phyloP scores from a whole-genome alignment of 176 grass and related monocot genomes.

The Aegilops longissima region DNA sequence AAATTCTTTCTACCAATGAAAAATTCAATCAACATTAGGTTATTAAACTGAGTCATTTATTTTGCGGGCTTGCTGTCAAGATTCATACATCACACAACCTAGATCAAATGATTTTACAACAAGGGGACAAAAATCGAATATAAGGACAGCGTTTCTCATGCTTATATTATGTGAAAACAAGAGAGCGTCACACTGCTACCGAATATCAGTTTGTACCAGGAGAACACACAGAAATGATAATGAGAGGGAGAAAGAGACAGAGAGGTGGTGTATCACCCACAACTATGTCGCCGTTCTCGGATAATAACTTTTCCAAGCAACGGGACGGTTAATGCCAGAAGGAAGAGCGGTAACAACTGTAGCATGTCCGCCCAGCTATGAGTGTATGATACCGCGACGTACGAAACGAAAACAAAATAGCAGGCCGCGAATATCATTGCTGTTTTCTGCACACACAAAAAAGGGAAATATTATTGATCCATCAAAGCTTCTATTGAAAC shows the following conservation, averaged over 20 bases:
- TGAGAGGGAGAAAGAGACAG: background rate
- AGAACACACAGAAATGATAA: background rate
- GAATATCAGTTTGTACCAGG: background rate
- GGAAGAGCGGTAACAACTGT: background rate
- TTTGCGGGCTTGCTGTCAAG: background rate
- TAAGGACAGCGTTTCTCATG: background rate
- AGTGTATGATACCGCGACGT: background rate
- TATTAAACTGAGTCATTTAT: background rate
- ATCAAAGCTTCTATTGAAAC: background rate
- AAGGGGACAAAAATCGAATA: background rate
- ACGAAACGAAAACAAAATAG: background rate
- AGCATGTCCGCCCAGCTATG: background rate
- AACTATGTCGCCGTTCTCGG: background rate
- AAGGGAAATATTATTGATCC: background rate
- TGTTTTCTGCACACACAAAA: background rate
- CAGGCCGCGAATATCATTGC: background rate
- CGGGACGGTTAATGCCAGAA: background rate
- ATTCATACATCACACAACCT: background rate
- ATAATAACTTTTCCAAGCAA: background rate
- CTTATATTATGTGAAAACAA: too few relatives aligned
- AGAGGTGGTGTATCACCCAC: background rate
- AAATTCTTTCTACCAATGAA: background rate
- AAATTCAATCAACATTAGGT: background rate
- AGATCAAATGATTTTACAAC: background rate
- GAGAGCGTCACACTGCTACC: too few relatives aligned